phyloP scores from a whole-genome alignment of 352 stramenopile species.

The Globisporangium alternatum region DNA sequence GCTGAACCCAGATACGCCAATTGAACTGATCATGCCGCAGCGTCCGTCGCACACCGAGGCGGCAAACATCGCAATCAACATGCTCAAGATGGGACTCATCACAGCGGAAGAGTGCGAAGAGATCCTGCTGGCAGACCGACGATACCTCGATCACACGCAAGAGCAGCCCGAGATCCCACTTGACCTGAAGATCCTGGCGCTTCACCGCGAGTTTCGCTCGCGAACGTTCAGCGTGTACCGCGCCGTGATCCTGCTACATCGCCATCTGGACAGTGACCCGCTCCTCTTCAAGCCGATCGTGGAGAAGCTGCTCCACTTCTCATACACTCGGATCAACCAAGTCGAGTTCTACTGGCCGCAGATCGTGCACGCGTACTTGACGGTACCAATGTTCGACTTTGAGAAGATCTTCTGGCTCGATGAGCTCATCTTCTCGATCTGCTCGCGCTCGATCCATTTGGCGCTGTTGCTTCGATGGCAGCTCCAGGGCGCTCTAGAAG shows the following conservation, averaged over 20 bases:
- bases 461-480: slow-evolving; percentile 84
- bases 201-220: slow-evolving; percentile 86
- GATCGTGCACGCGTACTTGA: slow-evolving; percentile 87
- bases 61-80: slow-evolving; percentile 84
- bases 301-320: slow-evolving; percentile 81
- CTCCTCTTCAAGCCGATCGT: slow-evolving; percentile 87
- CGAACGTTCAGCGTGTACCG: slow-evolving; percentile 81
- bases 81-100: slow-evolving; percentile 80
- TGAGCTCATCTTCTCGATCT: slow-evolving; percentile 86
- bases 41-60: slow-evolving; percentile 75
- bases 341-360: slow-evolving; percentile 92
- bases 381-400: slow-evolving; percentile 87
- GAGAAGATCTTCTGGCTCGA: slow-evolving; percentile 90
- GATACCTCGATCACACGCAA: slow-evolving; percentile 80
- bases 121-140: slow-evolving; percentile 77
- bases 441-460: slow-evolving; percentile 82
- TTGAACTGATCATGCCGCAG: slow-evolving; percentile 88
- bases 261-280: slow-evolving; percentile 81
- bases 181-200: slow-evolving; percentile 79
- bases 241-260: slow-evolving; percentile 82
- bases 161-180: slow-evolving; percentile 84
- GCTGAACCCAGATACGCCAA: slow-evolving; percentile 79
- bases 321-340: slow-evolving; percentile 88
- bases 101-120: slow-evolving; percentile 87
- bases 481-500: slow-evolving; percentile 82